A percentile compares a stretch with the other conserved stretches of the same genome.
These are phyloP conservation scores for Amoebophrya sp. DNA, from an alignment of 169 alveolate species.

Conservation along the genomic window DNA sequence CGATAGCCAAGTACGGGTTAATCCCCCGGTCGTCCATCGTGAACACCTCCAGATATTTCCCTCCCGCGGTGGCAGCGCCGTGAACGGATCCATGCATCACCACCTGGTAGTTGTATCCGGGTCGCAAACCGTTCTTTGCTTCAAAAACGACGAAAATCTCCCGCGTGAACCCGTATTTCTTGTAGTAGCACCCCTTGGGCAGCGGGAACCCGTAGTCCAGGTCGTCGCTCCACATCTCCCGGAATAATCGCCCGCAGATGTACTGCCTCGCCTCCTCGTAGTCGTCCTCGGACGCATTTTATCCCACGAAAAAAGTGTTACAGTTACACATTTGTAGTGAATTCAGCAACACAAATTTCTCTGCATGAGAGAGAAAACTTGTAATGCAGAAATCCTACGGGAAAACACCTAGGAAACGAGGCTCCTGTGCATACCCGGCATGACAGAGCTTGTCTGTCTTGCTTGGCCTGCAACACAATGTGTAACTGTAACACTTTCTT, in stretches of 20 bases:
- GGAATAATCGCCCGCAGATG: constrained; percentile 23
- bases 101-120: constrained; percentile 26
- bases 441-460: too few species aligned
- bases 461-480: too few species aligned
- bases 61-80: background rate
- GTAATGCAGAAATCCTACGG: too few species aligned
- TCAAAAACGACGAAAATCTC: constrained; percentile 26
- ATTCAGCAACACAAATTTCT: too few species aligned
- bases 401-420: too few species aligned
- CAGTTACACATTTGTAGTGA: too few species aligned
- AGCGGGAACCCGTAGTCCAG: constrained; percentile 32
- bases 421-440: too few species aligned
- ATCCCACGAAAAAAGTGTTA: too few species aligned
- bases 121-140: constrained; percentile 13
- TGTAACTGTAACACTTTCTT: too few species aligned
- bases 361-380: too few species aligned
- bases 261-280: constrained; percentile 24
- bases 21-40: constrained; percentile 4
- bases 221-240: constrained; percentile 32
- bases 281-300: constrained; percentile 26
- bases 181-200: constrained; percentile 37
- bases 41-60: constrained; percentile 27
- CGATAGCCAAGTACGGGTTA: constrained; percentile 32
- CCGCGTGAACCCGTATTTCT: constrained; percentile 19
- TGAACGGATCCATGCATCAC: constrained; percentile 23